Percentiles rank a stretch among this genome's conserved stretches.
These are phyloP conservation scores for Phytophthora citricola DNA, from an alignment of 352 stramenopile genomes.

Conservation along the genomic window DNA sequence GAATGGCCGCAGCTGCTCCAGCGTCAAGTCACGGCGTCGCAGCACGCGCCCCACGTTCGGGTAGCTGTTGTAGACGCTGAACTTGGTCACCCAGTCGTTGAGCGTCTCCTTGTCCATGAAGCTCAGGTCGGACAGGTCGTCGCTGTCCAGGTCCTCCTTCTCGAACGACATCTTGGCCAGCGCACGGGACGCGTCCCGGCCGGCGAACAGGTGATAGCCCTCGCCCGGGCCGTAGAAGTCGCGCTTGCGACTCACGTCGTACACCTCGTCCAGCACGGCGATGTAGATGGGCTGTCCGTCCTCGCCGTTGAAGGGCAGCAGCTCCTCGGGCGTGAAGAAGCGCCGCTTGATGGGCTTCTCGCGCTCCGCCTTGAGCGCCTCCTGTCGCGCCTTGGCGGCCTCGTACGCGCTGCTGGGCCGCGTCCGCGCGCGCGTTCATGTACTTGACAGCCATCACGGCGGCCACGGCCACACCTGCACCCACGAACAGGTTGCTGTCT, in stretches of 20 bases:
- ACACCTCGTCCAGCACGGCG: constrained; percentile 94
- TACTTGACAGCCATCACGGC: constrained; percentile 64
- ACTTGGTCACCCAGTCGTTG: constrained; percentile 96
- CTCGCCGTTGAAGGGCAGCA: constrained; percentile 93
- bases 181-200: constrained; percentile 93
- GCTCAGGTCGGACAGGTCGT: constrained; percentile 74
- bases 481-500: constrained; percentile 65
- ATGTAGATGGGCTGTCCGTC: constrained; percentile 96
- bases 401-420: constrained; percentile 70
- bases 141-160: constrained; percentile 89
- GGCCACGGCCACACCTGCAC: constrained; percentile 57
- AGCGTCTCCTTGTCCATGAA: constrained; percentile 89
- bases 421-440: constrained; percentile 70
- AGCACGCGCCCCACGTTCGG: constrained; percentile 94
- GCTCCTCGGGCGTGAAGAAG: constrained; percentile 94
- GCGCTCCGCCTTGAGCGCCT: constrained; percentile 66
- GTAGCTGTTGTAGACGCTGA: constrained; percentile 96
- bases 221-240: constrained; percentile 97
- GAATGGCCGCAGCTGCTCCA: constrained; percentile 84
- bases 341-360: constrained; percentile 70
- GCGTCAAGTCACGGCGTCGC: constrained; percentile 72
- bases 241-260: constrained; percentile 94
- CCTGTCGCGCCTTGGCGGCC: constrained; percentile 67
- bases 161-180: constrained; percentile 98
- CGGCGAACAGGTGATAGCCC: constrained; percentile 97